Conservation (phyloP, 352 stramenopile genomes). For the Phytophthora pini region DNA sequence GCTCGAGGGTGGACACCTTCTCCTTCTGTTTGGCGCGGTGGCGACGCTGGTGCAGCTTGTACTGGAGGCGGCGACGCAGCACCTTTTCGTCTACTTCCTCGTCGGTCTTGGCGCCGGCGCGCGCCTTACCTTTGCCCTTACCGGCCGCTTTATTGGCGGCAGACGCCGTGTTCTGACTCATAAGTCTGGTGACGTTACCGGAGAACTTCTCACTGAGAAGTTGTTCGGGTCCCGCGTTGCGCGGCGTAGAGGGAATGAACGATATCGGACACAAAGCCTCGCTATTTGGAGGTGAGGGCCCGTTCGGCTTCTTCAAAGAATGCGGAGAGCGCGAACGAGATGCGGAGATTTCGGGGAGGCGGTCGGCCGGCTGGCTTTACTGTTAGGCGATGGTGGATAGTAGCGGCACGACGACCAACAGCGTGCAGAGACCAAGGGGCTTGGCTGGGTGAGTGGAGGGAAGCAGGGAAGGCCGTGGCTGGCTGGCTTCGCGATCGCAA, state of each 20-base stretch:
- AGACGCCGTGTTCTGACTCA: slow-evolving; percentile 29
- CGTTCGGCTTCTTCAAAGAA: slow-evolving; percentile 13
- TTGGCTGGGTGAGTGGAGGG: slow-evolving; percentile 3
- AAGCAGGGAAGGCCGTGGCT: slow-evolving; percentile 9
- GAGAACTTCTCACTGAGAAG: background rate
- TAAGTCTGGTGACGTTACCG: slow-evolving; percentile 1
- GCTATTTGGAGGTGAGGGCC: no score
- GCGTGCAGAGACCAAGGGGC: slow-evolving; percentile 17
- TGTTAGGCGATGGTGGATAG: slow-evolving; percentile 7
- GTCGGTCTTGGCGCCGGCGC: slow-evolving; percentile 9
- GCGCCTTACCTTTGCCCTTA: slow-evolving; percentile 4
- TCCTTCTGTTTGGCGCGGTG: slow-evolving; percentile 69
- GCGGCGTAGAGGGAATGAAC: slow-evolving; percentile 5
- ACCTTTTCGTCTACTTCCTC: slow-evolving; percentile 45
- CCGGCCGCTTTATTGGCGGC: background rate
- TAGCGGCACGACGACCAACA: slow-evolving; percentile 9
- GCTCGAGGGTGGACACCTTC: slow-evolving; percentile 45
- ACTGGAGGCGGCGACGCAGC: slow-evolving; percentile 49
- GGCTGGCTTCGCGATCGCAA: slow-evolving; percentile 17
- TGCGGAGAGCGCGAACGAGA: slow-evolving; percentile 22
- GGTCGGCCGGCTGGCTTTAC: slow-evolving; percentile 5
- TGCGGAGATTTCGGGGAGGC: slow-evolving; percentile 32
- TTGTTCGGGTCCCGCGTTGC: background rate
- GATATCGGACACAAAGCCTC: slow-evolving; percentile 1
- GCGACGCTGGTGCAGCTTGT: slow-evolving; percentile 67